These are phyloP conservation scores for Dissoconium aciculare DNA, from an alignment of 2,329 filamentous ascomycete genomes.

Conservation along the genomic window DNA sequence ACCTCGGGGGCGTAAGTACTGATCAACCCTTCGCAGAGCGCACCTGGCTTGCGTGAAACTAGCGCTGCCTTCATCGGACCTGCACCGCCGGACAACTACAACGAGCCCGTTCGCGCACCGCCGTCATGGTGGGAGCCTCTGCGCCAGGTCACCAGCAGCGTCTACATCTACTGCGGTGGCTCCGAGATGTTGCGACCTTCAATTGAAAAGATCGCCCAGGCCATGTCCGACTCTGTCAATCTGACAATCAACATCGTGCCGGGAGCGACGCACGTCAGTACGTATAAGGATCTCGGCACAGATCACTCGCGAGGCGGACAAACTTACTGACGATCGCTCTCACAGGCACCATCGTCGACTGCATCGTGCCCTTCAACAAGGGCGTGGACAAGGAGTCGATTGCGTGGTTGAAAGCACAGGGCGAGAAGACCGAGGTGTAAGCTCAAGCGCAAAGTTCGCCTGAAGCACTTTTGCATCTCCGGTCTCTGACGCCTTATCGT, in stretches of 20 bases:
- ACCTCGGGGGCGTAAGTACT: too few species aligned
- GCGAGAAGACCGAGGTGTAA: too few species aligned
- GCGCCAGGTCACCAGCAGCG: background rate
- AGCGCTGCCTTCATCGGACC: conserved; percentile 4
- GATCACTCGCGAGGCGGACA: too few species aligned
- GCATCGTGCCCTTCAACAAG: background rate
- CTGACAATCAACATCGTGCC: background rate
- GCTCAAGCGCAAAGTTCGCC: too few species aligned
- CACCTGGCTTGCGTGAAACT: conserved; percentile 1
- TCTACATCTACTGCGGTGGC: background rate
- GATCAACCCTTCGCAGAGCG: conserved; percentile 34
- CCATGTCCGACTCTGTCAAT: background rate
- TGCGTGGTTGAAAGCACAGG: background rate
- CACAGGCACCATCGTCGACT: background rate
- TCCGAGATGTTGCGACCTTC: background rate
- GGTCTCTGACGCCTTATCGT: too few species aligned
- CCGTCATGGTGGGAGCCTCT: background rate
- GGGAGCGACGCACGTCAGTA: conserved; percentile 1
- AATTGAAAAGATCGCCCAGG: background rate
- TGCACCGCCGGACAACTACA: conserved; percentile 35
- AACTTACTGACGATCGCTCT: background rate
- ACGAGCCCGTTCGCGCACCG: conserved; percentile 34
- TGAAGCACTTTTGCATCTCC: too few species aligned
- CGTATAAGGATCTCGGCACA: background rate
- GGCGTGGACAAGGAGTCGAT: background rate